These are phyloP conservation scores for Myochromella boudieri DNA, from an alignment of 768 basidiomycete genomes.

Conservation along the genomic window DNA sequence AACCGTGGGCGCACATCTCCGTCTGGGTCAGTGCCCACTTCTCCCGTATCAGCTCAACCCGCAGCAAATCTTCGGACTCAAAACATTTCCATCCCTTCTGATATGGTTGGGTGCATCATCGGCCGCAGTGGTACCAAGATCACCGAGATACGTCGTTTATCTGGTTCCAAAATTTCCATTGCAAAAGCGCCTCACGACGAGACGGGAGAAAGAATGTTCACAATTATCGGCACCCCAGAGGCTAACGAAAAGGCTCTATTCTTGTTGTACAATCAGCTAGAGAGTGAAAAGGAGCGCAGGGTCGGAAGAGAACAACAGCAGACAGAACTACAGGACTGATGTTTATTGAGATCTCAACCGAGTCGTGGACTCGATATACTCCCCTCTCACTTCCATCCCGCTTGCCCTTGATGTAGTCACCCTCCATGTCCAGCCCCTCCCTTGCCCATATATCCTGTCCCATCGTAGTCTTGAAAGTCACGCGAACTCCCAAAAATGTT, in stretches of 20 bases:
- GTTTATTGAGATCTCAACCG: not conserved
- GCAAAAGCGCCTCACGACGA: slow-evolving; percentile 99
- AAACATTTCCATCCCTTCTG: slow-evolving; percentile 98
- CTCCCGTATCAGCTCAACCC: slow-evolving; percentile 53
- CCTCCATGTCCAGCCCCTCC: slow-evolving; percentile 9
- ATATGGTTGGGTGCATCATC: slow-evolving; percentile 98
- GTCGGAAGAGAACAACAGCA: slow-evolving; percentile 85
- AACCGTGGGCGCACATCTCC: slow-evolving; percentile 49
- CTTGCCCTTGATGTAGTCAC: slow-evolving; percentile 13
- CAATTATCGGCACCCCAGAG: slow-evolving; percentile 94
- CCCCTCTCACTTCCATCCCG: not conserved
- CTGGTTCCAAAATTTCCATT: slow-evolving; percentile 97
- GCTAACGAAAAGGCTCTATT: slow-evolving; percentile 98
- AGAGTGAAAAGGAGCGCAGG: slow-evolving; percentile 94
- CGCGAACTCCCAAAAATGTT: slow-evolving; percentile 12
- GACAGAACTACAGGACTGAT: slow-evolving; percentile 55
- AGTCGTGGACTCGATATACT: not conserved
- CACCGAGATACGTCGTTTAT: slow-evolving; percentile 97
- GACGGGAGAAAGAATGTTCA: slow-evolving; percentile 99
- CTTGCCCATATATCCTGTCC: slow-evolving; percentile 16
- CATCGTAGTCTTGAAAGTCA: slow-evolving; percentile 15
- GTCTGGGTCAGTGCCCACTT: slow-evolving; percentile 42
- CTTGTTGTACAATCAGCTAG: slow-evolving; percentile 94
- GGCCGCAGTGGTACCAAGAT: slow-evolving; percentile 98
- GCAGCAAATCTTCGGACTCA: slow-evolving; percentile 91